Percentiles rank a stretch among this genome's conserved stretches.
phyloP scores from a whole-genome alignment of 2,329 filamentous ascomycete genomes.

The Exserohilum turcica region DNA sequence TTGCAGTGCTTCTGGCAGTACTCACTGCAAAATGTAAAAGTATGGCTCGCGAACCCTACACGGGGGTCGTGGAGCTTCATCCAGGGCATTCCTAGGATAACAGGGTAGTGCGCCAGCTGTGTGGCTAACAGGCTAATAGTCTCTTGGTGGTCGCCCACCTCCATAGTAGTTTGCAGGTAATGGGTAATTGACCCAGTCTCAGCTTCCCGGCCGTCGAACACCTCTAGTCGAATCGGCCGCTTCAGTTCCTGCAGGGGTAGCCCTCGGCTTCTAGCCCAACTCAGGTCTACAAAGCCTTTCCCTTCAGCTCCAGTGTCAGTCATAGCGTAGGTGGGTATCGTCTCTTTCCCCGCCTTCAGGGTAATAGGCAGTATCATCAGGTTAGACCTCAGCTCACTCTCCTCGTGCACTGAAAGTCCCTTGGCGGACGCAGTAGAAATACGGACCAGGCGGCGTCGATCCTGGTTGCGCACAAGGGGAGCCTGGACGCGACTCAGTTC shows the following conservation, averaged over 20 bases:
- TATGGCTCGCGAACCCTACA: background rate
- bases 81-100: background rate
- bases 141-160: background rate
- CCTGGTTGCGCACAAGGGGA: background rate
- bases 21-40: background rate
- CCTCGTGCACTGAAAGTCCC: background rate
- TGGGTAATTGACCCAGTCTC: background rate
- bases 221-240: background rate
- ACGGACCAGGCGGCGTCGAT: background rate
- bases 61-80: background rate
- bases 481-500: constrained; percentile 1
- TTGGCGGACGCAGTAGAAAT: background rate
- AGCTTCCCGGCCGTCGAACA: background rate
- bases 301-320: background rate
- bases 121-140: background rate
- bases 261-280: background rate
- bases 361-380: background rate
- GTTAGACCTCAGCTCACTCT: background rate
- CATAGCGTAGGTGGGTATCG: background rate
- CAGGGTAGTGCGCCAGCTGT: background rate
- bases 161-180: background rate
- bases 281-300: background rate
- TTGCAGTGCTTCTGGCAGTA: background rate
- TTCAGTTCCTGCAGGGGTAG: background rate
- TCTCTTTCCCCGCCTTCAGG: background rate